Base-by-base conservation (phyloP, 495 filamentous ascomycete species). In the Podospora pseudocomata region DNA sequence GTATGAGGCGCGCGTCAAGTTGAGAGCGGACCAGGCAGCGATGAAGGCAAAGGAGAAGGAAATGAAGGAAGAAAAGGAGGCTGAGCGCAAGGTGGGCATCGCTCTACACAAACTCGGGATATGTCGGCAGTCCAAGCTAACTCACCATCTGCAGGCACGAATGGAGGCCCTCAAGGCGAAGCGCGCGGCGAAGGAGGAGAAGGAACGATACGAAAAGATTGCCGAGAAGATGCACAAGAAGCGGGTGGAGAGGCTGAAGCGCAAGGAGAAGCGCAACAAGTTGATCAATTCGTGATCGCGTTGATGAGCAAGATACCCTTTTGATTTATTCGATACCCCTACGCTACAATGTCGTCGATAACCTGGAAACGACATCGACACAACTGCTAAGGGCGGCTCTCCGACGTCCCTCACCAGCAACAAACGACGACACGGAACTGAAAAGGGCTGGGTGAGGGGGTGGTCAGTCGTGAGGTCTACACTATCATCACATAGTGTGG, bases 181-280 rank as follows among this genome's bases (percentile, higher is more conserved):
- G 77, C 85, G 92, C 58, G 91, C 88, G 26, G 88, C 86, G 6
- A 97, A 97, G 85, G 93, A 91, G 74, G 95, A 99, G 83, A 95
- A 93, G 80, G 92, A 90, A 70, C 86, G 96, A 54, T 98, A 92
- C 76, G 92, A 93, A 80, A 93, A 92, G 83, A 88, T 99, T 88
- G 95, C 92, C 32, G 91, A 94, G 80, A 97, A 93, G 82, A 98
- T 99, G 95, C 95, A 98, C 78, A 87, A 83, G 77, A 97, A 97
- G 85, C 84, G 93, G 70, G 89, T 99, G 27, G 95, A 99, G 80
- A 86, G 95, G 69, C 74, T 97, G 78, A 97, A 91, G 88, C 86
- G 93, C 76, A 88, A 92, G 77, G 95, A 98, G 85, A 98, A 97
- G 88, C 88, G 95, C 77, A 99, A 98, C 80, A 98, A 97, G 83